Conservation (phyloP, 176 grass and related monocot genomes). For the Zea luxurians region DNA sequence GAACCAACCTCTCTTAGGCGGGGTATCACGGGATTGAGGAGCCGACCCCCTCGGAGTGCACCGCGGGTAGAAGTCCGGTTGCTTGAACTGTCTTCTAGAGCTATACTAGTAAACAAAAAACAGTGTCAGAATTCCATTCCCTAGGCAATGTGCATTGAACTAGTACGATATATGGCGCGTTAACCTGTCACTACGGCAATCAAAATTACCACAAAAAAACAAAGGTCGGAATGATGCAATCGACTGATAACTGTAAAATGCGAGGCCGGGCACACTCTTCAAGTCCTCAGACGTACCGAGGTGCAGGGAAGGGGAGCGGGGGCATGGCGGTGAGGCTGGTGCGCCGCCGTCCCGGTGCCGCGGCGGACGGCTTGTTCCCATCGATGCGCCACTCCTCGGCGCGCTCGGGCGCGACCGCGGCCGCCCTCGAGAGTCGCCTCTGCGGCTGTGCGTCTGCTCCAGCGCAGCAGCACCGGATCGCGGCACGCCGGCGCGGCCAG, state of each 20-base stretch:
- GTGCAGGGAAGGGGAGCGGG: slow-evolving; percentile 50
- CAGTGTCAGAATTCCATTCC: slow-evolving; percentile 2
- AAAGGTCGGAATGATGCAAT: slow-evolving; percentile 15
- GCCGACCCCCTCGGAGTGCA: slow-evolving; percentile 67
- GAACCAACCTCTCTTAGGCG: slow-evolving; percentile 85
- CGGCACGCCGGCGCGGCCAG: slow-evolving; percentile 24
- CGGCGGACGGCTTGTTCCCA: slow-evolving; percentile 48
- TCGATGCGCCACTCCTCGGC: slow-evolving; percentile 45
- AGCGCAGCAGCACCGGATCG: slow-evolving; percentile 48
- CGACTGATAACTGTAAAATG: slow-evolving; percentile 15
- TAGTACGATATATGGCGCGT: background rate
- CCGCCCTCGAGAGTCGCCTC: slow-evolving; percentile 45
- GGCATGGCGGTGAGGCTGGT: slow-evolving; percentile 40
- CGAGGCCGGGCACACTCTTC: background rate
- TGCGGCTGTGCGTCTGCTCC: slow-evolving; percentile 25
- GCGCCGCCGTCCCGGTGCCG: slow-evolving; percentile 39
- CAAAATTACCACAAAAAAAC: background rate
- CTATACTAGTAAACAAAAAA: slow-evolving; percentile 56
- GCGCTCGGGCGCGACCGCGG: slow-evolving; percentile 46
- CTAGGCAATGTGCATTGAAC: slow-evolving; percentile 16
- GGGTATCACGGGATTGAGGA: slow-evolving; percentile 91
- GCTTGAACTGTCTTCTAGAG: slow-evolving; percentile 60
- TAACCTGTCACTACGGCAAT: slow-evolving; percentile 15
- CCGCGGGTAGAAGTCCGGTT: slow-evolving; percentile 62
- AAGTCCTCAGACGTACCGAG: slow-evolving; percentile 49